phyloP scores from a whole-genome alignment of 441 rosid species.

The Viola pubescens region DNA sequence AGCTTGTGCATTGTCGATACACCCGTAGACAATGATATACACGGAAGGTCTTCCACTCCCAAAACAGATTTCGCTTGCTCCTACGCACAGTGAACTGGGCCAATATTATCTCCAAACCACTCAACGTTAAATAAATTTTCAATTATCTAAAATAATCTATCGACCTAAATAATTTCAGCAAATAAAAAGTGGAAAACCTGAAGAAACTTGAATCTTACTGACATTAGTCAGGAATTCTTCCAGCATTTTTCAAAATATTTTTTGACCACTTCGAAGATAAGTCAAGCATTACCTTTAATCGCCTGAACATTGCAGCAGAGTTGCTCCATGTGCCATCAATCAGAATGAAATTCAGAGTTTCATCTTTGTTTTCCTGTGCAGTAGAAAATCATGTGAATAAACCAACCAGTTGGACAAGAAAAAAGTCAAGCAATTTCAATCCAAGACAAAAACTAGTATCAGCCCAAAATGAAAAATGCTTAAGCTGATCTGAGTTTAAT shows the following conservation, averaged over 20 bases:
- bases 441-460: not conserved
- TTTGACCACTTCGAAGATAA: not conserved
- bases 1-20: slow-evolving; percentile 91
- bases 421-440: slow-evolving; percentile 7
- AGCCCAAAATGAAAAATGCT: not conserved
- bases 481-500: not conserved
- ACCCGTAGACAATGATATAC: slow-evolving; percentile 62
- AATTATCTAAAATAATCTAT: too few species aligned
- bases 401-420: slow-evolving; percentile 13
- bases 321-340: slow-evolving; percentile 97
- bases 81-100: slow-evolving; percentile 23
- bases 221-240: too few species aligned
- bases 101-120: not conserved
- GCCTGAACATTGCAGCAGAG: slow-evolving; percentile 87
- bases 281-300: slow-evolving; percentile 47
- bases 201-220: too few species aligned
- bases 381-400: slow-evolving; percentile 18
- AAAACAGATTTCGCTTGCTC: slow-evolving; percentile 65
- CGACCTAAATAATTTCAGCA: too few species aligned
- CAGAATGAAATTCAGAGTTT: slow-evolving; percentile 56
- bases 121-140: not conserved
- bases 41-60: slow-evolving; percentile 69
- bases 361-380: slow-evolving; percentile 38
- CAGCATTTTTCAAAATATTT: too few species aligned
- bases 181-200: too few species aligned